Evolutionary conservation across 345 rosid species (phyloP).

Genomic region (Conringia planisiliqua): DNA sequence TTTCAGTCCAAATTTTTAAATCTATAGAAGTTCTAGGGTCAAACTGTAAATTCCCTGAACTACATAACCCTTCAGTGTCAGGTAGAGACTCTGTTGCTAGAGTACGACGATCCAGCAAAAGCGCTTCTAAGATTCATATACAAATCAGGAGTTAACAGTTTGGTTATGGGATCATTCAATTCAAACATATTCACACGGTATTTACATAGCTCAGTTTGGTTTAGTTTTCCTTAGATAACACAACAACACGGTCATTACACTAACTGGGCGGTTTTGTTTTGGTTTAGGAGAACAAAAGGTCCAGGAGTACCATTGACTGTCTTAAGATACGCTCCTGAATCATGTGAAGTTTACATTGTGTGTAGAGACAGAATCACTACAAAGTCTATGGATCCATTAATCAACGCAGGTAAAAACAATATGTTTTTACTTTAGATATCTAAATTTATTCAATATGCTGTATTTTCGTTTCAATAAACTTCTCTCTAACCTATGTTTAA

Average conservation of each 20-base stretch:
- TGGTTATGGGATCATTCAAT: slow-evolving; percentile 73
- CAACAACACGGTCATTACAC: background rate
- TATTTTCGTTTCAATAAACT: background rate
- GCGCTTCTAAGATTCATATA: slow-evolving; percentile 54
- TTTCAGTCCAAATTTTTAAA: background rate
- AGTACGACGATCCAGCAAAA: slow-evolving; percentile 60
- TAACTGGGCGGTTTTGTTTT: slow-evolving; percentile 5
- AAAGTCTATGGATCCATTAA: slow-evolving; percentile 41
- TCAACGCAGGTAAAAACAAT: slow-evolving; percentile 29
- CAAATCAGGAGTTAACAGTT: slow-evolving; percentile 45
- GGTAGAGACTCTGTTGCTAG: slow-evolving; percentile 71
- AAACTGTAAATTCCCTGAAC: background rate
- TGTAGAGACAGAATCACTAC: slow-evolving; percentile 42
- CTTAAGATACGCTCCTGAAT: slow-evolving; percentile 49
- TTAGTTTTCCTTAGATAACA: background rate
- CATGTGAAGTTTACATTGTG: slow-evolving; percentile 54
- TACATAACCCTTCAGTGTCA: slow-evolving; percentile 23
- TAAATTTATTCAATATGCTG: background rate
- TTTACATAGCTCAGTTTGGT: background rate
- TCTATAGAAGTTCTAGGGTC: background rate
- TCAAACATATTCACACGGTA: slow-evolving; percentile 52
- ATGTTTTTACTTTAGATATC: too few relatives aligned
- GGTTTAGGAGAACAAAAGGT: slow-evolving; percentile 55
- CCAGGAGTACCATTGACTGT: slow-evolving; percentile 54
- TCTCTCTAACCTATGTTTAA: background rate